phyloP scores from a whole-genome alignment of 2,329 filamentous ascomycete genomes.

The Fusarium heterosporum region DNA sequence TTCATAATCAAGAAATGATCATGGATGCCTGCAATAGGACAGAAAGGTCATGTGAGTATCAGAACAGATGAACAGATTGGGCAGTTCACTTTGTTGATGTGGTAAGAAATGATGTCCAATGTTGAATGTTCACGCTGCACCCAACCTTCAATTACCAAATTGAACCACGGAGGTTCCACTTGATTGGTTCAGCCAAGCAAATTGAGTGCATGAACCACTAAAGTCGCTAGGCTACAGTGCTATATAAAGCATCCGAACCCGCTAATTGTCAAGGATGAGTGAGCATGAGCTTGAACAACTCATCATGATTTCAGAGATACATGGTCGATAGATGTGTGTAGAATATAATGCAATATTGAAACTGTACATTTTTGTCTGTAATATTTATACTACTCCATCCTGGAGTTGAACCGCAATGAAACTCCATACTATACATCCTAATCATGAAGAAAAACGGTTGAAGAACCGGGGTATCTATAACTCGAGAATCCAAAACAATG shows the following conservation, averaged over 20 bases:
- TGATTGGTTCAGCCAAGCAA: constrained; percentile 25
- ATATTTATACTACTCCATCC: constrained; percentile 1
- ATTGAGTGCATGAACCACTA: constrained; percentile 14
- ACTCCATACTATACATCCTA: constrained; percentile 32
- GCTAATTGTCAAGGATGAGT: background rate
- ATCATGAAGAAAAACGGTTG: constrained; percentile 10
- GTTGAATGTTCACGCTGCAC: constrained; percentile 15
- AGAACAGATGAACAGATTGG: background rate
- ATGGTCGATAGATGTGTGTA: background rate
- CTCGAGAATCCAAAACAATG: constrained; percentile 36
- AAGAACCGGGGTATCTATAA: constrained; percentile 47
- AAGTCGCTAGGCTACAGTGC: constrained; percentile 39
- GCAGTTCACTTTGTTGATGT: background rate
- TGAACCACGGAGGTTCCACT: background rate
- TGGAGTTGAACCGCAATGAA: constrained; percentile 5
- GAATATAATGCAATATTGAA: background rate
- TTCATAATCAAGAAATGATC: constrained; percentile 5
- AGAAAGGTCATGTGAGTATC: constrained; percentile 6
- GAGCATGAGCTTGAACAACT: background rate
- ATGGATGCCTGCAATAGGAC: constrained; percentile 4
- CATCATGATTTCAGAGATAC: background rate
- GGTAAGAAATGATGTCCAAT: background rate
- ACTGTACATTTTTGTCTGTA: background rate
- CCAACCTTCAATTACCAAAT: background rate
- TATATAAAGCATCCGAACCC: constrained; percentile 23